Evolutionary conservation across 129 eudicot genomes (phyloP), one percentile per base, ranked within the genome.

Genomic region (Chrysanthemum makinoi): DNA sequence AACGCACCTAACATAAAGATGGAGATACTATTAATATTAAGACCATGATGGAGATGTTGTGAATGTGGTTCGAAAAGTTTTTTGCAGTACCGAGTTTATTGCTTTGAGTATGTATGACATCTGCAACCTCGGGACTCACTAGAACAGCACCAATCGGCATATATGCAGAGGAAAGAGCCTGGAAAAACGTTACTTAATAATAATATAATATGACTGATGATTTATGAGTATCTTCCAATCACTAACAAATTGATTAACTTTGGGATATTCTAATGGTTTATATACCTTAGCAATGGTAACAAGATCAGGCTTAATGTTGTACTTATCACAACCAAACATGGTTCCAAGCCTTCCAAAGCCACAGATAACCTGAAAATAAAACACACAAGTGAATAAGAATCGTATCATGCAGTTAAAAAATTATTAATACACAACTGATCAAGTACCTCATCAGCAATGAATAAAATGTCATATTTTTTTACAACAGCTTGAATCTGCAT

Each of bases 281-380:
- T 74, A n/a, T 74, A 92, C 98, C 95, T 94, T 94, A 44, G 98
- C 98, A 30, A 94, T 0, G 62, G 98, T 78, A 66, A 94, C 98
- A 72, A 94, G 98, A 84, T 94, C 96, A 7, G 98, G 98, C 76
- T 89, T 94, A 76, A 89, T 87, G 72, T 88, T 79, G 76, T 89
- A 94, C 77, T 87, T 94, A 62, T 94, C 98, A 78, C 87, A 89
- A 50, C 98, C 98, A 72, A 94, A 94, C 97, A 85, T 87, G 52
- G 96, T 83, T 52, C 98, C 98, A 46, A 94, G 95, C 83, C 98
- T 89, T 72, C 98, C 98, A 75, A 94, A 94, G 24, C 90, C 98
- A 44, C 98, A 89, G 51, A 89, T 89, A 14, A 94, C 98, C 92
- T 87, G 63, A 18, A 76, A 28, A 51, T 47, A 53, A 53, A 10